A percentile compares a stretch with the other conserved stretches of the same genome.
These are phyloP conservation scores for Salicornia ramosissima DNA, from an alignment of 148 eudicot species.

Conservation along the genomic window DNA sequence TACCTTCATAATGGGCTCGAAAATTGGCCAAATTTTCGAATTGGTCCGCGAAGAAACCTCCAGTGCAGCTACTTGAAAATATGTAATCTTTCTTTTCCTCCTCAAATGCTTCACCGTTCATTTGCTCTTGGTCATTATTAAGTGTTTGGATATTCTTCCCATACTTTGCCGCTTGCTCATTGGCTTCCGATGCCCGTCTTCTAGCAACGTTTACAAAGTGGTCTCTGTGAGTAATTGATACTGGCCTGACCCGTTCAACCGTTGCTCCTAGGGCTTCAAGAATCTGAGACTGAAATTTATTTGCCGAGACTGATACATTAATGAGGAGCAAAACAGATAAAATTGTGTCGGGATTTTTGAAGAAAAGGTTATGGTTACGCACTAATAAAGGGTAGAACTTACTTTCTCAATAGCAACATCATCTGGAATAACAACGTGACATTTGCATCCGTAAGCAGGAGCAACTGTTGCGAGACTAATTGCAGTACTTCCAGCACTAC, in stretches of 20 bases:
- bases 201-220: slow-evolving; percentile 91
- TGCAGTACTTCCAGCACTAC: slow-evolving; percentile 99
- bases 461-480: slow-evolving; percentile 97
- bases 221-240: slow-evolving; percentile 89
- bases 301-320: not conserved
- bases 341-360: not conserved
- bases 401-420: slow-evolving; percentile 94
- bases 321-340: slow-evolving; percentile 3
- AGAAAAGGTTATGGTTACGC: not conserved
- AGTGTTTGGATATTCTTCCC: slow-evolving; percentile 17
- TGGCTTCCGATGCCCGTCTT: slow-evolving; percentile 86
- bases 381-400: slow-evolving; percentile 13
- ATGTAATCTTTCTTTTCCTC: slow-evolving; percentile 26
- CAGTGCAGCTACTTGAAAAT: slow-evolving; percentile 57
- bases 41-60: slow-evolving; percentile 96
- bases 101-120: slow-evolving; percentile 31
- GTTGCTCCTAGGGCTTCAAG: slow-evolving; percentile 94
- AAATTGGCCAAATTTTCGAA: slow-evolving; percentile 94
- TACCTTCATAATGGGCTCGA: slow-evolving; percentile 85
- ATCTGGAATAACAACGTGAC: slow-evolving; percentile 96
- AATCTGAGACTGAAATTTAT: slow-evolving; percentile 68
- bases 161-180: slow-evolving; percentile 47
- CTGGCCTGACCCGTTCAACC: slow-evolving; percentile 97
- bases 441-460: slow-evolving; percentile 92
- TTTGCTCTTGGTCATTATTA: slow-evolving; percentile 22